These are phyloP conservation scores for Chaetomium olivaceum DNA, from an alignment of 2,329 filamentous ascomycete species.

Conservation along the genomic window DNA sequence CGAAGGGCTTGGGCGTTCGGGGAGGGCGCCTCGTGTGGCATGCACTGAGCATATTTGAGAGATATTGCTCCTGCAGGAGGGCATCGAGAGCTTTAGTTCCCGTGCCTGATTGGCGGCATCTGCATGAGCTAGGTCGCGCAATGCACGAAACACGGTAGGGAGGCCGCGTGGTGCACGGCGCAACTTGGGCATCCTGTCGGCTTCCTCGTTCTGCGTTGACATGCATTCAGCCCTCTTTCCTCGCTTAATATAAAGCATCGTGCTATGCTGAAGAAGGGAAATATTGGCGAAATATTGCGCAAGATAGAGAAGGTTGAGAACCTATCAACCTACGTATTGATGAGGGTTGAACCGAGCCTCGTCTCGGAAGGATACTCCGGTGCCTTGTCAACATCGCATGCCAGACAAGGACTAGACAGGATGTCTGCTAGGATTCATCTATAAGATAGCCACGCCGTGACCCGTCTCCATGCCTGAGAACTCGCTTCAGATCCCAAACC, in stretches of 20 bases:
- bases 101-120: neutral
- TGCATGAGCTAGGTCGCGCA: neutral
- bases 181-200: neutral
- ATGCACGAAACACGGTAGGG: neutral
- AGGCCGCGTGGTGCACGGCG: neutral
- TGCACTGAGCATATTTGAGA: conserved; percentile 4
- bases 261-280: neutral
- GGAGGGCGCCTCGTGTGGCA: neutral
- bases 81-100: neutral
- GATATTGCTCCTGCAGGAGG: neutral
- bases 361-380: neutral
- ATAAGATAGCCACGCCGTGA: neutral
- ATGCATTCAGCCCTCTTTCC: neutral
- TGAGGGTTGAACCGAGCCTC: neutral
- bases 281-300: neutral
- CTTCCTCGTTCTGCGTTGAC: neutral
- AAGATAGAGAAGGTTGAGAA: neutral
- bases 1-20: neutral
- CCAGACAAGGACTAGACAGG: neutral
- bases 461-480: neutral
- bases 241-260: neutral
- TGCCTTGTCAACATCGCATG: neutral
- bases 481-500: neutral
- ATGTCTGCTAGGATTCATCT: neutral
- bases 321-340: neutral